Base-by-base conservation (phyloP, 1,284 basidiomycete genomes). In the Caloboletus firmus region DNA sequence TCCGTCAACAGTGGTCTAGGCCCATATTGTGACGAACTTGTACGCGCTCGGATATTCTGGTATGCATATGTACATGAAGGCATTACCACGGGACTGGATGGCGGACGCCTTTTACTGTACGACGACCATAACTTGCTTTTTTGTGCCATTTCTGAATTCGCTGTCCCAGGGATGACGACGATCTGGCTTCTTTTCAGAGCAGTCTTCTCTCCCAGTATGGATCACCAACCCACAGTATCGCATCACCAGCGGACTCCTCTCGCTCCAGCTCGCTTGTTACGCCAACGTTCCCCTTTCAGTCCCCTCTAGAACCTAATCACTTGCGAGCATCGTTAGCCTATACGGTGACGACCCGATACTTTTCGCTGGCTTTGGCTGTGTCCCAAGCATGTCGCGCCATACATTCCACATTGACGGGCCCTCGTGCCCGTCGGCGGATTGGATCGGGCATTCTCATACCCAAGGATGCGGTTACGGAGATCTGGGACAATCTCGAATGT, bases 61-160 rank as follows among this genome's bases (percentile, higher is more conserved):
- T 94, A 89, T 62, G 83, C 87, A 4, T 83, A 92, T 60, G 82
- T 89, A 9, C 84, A 91, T 57, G 93, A 95, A 71, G 85, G 90
- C 35, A 80, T 93, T 28, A 84, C 83, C 0, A 88, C 83, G 17
- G 93, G 86, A 20, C 77, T 95, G 52, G 79, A 84, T 53, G 93
- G 93, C 31, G 87, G 89, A 10, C 84, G 89, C 35, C 77, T 95
- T 43, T 74, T 86, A 48, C 69, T 91, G 89, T 89, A 73, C 62
- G 89, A 66, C 18, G 17, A 36, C 28, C 39, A n/a, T 36, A 17
- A 26, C 34, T 45, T 36, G 26, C 17, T 41, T 47, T 51, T 48
- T 28, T 37, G n/a, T 48, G 6, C 24, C 13, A 5, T 45, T 9
- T 46, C 60, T 61, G 26, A 70, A n/a, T n/a, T 37, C 35, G 0